A percentile compares a stretch with the other conserved stretches of the same genome.
Evolutionary conservation across 306 rosid genomes (phyloP).

Genomic region (Abrus precatorius): DNA sequence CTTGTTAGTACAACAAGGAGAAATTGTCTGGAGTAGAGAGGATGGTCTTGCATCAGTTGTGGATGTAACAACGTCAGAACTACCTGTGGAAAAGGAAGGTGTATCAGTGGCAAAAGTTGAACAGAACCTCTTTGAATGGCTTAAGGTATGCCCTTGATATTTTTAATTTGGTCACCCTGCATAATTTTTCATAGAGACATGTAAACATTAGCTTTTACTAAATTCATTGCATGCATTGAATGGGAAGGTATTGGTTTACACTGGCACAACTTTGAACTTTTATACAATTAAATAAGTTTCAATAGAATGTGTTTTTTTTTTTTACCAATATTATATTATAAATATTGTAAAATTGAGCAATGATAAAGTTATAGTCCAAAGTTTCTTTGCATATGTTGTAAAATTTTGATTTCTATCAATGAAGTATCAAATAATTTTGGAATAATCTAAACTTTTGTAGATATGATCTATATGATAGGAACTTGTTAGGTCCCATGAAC

Average conservation of each 20-base stretch:
- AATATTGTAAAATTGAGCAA: not conserved
- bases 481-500: not conserved
- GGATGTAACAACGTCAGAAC: conserved; percentile 83
- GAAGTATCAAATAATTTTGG: not conserved
- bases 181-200: not conserved
- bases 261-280: too few species aligned
- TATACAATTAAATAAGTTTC: too few species aligned
- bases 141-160: conserved; percentile 68
- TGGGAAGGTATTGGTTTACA: too few species aligned
- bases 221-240: too few species aligned
- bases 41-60: conserved; percentile 98
- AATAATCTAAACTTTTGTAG: not conserved
- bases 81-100: conserved; percentile 88
- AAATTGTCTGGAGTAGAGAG: conserved; percentile 95
- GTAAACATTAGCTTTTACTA: not conserved
- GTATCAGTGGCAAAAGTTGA: conserved; percentile 95
- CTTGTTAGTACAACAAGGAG: conserved; percentile 92
- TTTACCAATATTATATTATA: not conserved
- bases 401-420: not conserved
- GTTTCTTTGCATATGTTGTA: not conserved
- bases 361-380: not conserved
- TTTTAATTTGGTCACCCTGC: conserved; percentile 30
- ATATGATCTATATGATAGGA: not conserved
- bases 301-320: too few species aligned
- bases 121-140: conserved; percentile 95